Percentiles rank a stretch among this genome's conserved stretches.
Evolutionary conservation across 495 filamentous ascomycete genomes (phyloP).

Genomic region (Chaetomium fimeti): DNA sequence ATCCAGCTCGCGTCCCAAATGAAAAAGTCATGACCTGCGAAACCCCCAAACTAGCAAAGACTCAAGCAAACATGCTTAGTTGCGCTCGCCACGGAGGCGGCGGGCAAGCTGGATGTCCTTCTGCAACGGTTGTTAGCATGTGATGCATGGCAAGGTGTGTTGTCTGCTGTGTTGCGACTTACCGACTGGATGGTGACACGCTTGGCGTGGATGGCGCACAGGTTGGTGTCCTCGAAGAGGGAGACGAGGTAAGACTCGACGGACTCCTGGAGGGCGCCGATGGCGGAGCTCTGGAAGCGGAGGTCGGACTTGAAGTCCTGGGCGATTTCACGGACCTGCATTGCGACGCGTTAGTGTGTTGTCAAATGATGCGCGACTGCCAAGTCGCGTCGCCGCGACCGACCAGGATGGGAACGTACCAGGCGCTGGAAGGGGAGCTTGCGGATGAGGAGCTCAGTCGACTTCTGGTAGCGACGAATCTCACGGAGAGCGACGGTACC

Average conservation of each 20-base stretch:
- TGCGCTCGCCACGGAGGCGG: slow-evolving; percentile 93
- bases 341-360: slow-evolving; percentile 36
- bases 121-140: slow-evolving; percentile 47
- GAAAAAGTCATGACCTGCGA: slow-evolving; percentile 38
- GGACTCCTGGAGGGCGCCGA: slow-evolving; percentile 99
- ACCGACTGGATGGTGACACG: slow-evolving; percentile 87
- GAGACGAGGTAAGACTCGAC: slow-evolving; percentile 99
- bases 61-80: slow-evolving; percentile 40
- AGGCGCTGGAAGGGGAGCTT: slow-evolving; percentile 99
- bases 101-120: slow-evolving; percentile 98
- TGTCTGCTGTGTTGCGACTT: slow-evolving; percentile 22
- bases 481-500: slow-evolving; percentile 99
- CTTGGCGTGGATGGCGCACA: slow-evolving; percentile 99
- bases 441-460: slow-evolving; percentile 99
- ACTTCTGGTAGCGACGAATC: slow-evolving; percentile 99
- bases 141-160: slow-evolving; percentile 1
- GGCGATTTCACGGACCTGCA: slow-evolving; percentile 89
- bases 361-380: neutral
- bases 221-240: slow-evolving; percentile 99
- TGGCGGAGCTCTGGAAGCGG: slow-evolving; percentile 99
- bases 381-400: slow-evolving; percentile 4
- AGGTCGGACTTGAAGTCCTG: slow-evolving; percentile 99
- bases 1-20: slow-evolving; percentile 32
- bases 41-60: slow-evolving; percentile 28
- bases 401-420: slow-evolving; percentile 44